These are phyloP conservation scores for Penicillium steckii DNA, from an alignment of 495 filamentous ascomycete species.

Conservation along the genomic window DNA sequence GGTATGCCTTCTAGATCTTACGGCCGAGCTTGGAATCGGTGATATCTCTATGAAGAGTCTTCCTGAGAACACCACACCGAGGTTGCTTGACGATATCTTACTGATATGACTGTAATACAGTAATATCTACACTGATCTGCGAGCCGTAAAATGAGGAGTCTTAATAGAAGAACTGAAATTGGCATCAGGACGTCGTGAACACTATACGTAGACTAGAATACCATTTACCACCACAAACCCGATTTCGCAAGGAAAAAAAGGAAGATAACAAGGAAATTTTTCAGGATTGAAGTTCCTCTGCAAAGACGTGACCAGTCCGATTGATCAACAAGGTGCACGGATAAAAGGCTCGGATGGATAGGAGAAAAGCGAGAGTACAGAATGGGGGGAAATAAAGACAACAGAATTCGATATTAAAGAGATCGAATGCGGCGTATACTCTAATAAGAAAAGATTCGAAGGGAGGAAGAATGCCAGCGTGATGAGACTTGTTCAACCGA, in stretches of 20 bases:
- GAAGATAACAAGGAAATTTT: conserved; percentile 9
- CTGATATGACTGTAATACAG: too few species aligned
- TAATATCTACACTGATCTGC: too few species aligned
- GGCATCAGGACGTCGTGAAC: not conserved
- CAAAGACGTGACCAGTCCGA: conserved; percentile 8
- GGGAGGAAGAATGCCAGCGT: not conserved
- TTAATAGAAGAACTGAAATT: not conserved
- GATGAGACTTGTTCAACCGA: conserved; percentile 48
- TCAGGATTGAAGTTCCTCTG: conserved; percentile 6
- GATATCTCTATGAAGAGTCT: too few species aligned
- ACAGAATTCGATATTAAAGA: not conserved
- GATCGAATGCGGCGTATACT: conserved; percentile 1
- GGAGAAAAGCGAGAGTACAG: not conserved
- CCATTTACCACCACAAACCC: not conserved
- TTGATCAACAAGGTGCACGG: not conserved
- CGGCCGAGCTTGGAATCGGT: too few species aligned
- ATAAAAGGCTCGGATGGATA: not conserved
- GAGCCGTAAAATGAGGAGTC: too few species aligned
- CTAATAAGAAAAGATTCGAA: not conserved
- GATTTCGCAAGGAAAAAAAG: not conserved
- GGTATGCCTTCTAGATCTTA: not conserved
- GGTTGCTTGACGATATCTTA: too few species aligned
- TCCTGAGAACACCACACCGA: too few species aligned
- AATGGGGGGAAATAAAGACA: not conserved
- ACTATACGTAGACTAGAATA: conserved; percentile 1